These are phyloP conservation scores for Ophiocordyceps polyrhachis-furcata DNA, from an alignment of 2,329 filamentous ascomycete genomes.

Conservation along the genomic window DNA sequence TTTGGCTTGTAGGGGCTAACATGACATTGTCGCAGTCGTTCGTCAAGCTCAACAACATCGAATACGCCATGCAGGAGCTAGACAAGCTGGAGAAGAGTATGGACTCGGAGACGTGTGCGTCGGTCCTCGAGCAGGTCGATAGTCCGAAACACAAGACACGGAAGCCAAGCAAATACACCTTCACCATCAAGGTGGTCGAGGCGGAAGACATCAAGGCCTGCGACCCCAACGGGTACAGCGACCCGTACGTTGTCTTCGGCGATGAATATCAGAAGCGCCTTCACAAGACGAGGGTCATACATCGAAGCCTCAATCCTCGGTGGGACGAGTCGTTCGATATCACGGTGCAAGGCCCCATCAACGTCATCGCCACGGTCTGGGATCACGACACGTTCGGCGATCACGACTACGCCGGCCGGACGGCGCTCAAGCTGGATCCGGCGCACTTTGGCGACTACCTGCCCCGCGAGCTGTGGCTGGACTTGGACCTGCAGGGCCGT, in stretches of 20 bases:
- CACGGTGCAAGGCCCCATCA: constrained; percentile 75
- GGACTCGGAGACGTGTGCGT: constrained; percentile 80
- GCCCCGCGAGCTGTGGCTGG: constrained; percentile 92
- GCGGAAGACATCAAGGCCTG: constrained; percentile 97
- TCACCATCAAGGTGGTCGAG: constrained; percentile 97
- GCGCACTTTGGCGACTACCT: constrained; percentile 91
- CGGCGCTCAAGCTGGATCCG: constrained; percentile 97
- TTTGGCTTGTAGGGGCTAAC: background rate
- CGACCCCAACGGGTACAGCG: constrained; percentile 81
- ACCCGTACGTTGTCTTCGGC: constrained; percentile 90
- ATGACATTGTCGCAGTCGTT: constrained; percentile 44
- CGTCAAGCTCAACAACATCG: constrained; percentile 94
- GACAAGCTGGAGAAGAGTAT: constrained; percentile 79
- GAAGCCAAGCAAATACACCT: constrained; percentile 76
- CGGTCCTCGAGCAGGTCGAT: constrained; percentile 56
- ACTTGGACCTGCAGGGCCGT: constrained; percentile 86
- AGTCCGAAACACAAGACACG: constrained; percentile 47
- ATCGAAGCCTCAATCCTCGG: constrained; percentile 74
- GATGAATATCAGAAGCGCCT: constrained; percentile 97
- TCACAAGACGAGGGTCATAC: constrained; percentile 83
- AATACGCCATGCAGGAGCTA: constrained; percentile 81
- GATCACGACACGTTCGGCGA: constrained; percentile 96
- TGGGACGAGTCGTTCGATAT: constrained; percentile 98
- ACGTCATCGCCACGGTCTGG: constrained; percentile 94
- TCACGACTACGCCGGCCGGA: constrained; percentile 91